These are phyloP conservation scores for Spencermartinsiella europaea DNA, from an alignment of 805 yeast genomes.

Conservation along the genomic window DNA sequence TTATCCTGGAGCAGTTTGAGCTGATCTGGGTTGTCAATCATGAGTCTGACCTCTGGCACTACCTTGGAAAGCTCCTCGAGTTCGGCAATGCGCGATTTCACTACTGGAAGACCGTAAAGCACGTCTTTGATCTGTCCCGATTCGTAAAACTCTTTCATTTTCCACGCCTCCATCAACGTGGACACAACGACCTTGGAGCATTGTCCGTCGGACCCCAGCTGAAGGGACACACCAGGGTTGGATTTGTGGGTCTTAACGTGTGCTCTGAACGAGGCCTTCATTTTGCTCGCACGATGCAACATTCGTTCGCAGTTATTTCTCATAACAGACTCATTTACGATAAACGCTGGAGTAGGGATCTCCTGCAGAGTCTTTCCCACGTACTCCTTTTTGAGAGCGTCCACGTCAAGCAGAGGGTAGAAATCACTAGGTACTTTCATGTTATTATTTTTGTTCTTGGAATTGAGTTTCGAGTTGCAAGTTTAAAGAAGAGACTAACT, in stretches of 20 bases:
- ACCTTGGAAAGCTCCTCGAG: conserved; percentile 39
- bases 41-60: conserved; percentile 43
- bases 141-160: conserved; percentile 37
- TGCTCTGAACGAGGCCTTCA: conserved; percentile 52
- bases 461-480: too few species aligned
- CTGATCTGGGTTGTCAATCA: conserved; percentile 60
- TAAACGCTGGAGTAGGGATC: conserved; percentile 57
- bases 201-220: conserved; percentile 38
- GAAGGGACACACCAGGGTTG: conserved; percentile 50
- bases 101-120: conserved; percentile 57
- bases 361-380: conserved; percentile 45
- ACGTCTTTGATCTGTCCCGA: conserved; percentile 44
- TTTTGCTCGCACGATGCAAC: conserved; percentile 40
- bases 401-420: conserved; percentile 18
- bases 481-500: not conserved
- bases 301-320: conserved; percentile 43
- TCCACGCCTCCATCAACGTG: conserved; percentile 63
- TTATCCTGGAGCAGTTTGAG: conserved; percentile 42
- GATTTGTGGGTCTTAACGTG: conserved; percentile 77
- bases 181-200: conserved; percentile 58
- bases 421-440: conserved; percentile 15
- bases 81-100: conserved; percentile 44
- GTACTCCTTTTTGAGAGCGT: conserved; percentile 24
- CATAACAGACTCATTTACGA: conserved; percentile 42
- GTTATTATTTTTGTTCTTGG: not conserved